Base-by-base conservation (phyloP, 2,329 filamentous ascomycete genomes). In the Trichoderma sp. region DNA sequence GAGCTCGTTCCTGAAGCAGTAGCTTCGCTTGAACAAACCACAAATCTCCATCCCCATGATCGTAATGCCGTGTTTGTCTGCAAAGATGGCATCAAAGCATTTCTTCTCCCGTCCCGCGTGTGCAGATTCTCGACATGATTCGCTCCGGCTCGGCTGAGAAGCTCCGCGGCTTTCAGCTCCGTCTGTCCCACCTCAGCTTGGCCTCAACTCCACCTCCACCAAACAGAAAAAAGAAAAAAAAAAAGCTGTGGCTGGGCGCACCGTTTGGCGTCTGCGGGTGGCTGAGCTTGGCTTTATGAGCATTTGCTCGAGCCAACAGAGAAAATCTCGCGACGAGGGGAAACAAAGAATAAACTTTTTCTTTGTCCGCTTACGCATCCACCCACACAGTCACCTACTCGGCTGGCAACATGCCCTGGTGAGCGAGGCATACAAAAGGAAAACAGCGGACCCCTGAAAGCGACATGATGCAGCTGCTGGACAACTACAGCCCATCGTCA, bases 181-280 rank as follows among this genome's bases (percentile, higher is more conserved):
- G 18, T 43, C 18, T 43, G 39, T 43, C 46, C 46, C 18, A 49
- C 46, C 46, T 49, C 46, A 49, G 21, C 46, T 49, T 21, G 46
- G 51, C 24, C 21, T 30, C 24, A 24, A 24, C 46, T 32, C 28
- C 26, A 32, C 26, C 28, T 55, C 52, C 52, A 32, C 52, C 26
- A 14, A 55, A 30, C 39, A 30, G 26, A 54, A 54, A 56, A 32
- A 32, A 14, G 32, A 30, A 16, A 30, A n/a, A 54, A 54, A 56
- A 32, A 32, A 56, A 21, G 14, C 18, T 49, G 64, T 66, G 64
- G 64, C 64, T 66, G 64, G 64, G 63, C 28, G 54, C 54, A 10
- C 24, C 16, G 34, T 56, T 56, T 56, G 26, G 26, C 32, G 39
- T 21, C 16, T 30, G 54, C 30, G 54, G 54, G 54, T 56, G 54